Conservation (phyloP, 148 eudicot genomes). For the Agrostemma githago region DNA sequence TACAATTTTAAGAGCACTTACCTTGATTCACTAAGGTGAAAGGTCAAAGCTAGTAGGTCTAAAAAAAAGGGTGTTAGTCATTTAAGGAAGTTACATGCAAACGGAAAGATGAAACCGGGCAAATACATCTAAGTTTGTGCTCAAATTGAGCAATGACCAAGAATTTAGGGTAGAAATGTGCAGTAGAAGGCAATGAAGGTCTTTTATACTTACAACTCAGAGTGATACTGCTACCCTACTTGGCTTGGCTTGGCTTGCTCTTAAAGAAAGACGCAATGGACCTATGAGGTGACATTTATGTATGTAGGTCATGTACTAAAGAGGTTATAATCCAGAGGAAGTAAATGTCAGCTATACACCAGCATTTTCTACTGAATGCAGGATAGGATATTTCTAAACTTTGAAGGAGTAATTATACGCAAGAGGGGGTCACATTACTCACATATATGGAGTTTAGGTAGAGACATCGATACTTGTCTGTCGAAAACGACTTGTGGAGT, state of each 20-base stretch:
- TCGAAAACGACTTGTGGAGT: constrained; percentile 31
- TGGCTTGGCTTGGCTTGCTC: constrained; percentile 18
- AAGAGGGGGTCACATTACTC: neutral
- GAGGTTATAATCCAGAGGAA: constrained; percentile 14
- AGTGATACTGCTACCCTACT: constrained; percentile 22
- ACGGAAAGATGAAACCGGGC: constrained; percentile 6
- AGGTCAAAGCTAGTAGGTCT: constrained; percentile 6
- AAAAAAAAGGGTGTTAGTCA: neutral
- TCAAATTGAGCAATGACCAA: neutral
- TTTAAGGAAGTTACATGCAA: constrained; percentile 5
- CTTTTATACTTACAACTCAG: neutral
- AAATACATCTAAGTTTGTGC: neutral
- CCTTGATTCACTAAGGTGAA: neutral
- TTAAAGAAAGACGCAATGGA: constrained; percentile 19
- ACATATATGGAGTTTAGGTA: constrained; percentile 16
- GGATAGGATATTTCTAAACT: constrained; percentile 16
- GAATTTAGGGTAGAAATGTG: neutral
- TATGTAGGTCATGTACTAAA: constrained; percentile 24
- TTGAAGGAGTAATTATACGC: constrained; percentile 11
- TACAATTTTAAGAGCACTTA: constrained; percentile 9
- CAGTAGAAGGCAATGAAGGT: constrained; percentile 6
- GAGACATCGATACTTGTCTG: constrained; percentile 16
- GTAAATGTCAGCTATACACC: constrained; percentile 25
- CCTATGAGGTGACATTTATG: constrained; percentile 22
- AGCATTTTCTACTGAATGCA: constrained; percentile 24